These are phyloP conservation scores for Beauveria caledonica DNA, from an alignment of 2,329 filamentous ascomycete species.

Conservation along the genomic window DNA sequence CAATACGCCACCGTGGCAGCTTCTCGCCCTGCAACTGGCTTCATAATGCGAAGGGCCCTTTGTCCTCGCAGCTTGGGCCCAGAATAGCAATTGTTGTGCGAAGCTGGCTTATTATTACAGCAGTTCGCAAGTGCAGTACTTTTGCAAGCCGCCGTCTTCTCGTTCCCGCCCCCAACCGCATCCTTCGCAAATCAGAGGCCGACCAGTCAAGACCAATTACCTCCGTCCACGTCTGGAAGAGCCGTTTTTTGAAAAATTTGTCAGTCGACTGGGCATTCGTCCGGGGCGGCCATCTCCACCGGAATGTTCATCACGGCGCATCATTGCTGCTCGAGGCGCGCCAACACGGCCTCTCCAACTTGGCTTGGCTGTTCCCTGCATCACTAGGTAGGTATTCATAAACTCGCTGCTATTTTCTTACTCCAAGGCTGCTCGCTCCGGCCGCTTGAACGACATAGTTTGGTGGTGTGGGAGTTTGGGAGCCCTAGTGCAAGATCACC, in stretches of 20 bases:
- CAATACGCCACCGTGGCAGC: neutral
- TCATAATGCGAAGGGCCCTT: constrained; percentile 5
- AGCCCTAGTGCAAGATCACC: constrained; percentile 11
- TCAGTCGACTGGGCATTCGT: neutral
- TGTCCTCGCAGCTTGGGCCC: neutral
- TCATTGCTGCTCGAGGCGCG: neutral
- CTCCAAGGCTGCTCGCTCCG: neutral
- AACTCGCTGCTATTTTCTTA: neutral
- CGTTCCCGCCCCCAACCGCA: neutral
- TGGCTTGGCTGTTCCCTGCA: neutral
- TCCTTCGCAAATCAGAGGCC: neutral
- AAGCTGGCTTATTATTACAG: neutral
- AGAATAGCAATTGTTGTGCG: neutral
- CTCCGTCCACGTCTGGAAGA: neutral
- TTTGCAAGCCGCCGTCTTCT: constrained; percentile 1
- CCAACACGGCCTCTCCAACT: neutral
- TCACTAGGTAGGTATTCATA: neutral
- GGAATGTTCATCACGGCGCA: neutral
- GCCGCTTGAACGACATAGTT: neutral
- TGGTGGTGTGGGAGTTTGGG: neutral
- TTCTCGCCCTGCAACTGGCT: neutral
- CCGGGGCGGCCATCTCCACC: neutral
- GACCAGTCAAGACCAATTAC: neutral
- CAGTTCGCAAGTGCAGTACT: neutral
- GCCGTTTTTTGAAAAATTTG: neutral